These are phyloP conservation scores for Herpotrichia juniperi DNA, from an alignment of 2,329 filamentous ascomycete species.

Conservation along the genomic window DNA sequence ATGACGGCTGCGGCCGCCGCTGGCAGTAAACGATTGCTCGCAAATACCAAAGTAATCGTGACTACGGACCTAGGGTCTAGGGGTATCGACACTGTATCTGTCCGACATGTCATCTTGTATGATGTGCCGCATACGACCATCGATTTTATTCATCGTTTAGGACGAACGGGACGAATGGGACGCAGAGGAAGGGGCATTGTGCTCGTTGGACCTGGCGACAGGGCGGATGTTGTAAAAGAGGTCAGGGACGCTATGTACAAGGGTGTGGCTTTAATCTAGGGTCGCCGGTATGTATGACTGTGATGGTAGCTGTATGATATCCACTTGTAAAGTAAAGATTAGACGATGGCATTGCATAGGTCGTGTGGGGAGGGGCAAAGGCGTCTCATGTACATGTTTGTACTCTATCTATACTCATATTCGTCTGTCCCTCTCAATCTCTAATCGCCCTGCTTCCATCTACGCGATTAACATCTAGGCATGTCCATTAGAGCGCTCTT, in stretches of 20 bases:
- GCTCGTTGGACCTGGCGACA: constrained; percentile 85
- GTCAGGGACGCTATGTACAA: constrained; percentile 76
- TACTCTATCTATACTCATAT: too few relatives aligned
- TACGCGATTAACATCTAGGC: too few relatives aligned
- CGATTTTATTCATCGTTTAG: constrained; percentile 96
- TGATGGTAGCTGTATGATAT: constrained; percentile 8
- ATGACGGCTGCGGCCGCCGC: constrained; percentile 5
- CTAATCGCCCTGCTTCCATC: too few relatives aligned
- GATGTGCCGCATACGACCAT: constrained; percentile 98
- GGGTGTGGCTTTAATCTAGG: constrained; percentile 56
- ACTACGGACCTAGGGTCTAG: constrained; percentile 91
- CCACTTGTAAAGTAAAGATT: not conserved
- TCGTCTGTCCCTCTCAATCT: too few relatives aligned
- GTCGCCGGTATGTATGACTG: not conserved
- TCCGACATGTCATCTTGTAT: constrained; percentile 90
- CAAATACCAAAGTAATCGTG: constrained; percentile 88
- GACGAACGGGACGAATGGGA: constrained; percentile 90
- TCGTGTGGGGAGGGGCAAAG: too few relatives aligned
- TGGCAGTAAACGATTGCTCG: constrained; percentile 56
- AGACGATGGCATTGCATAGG: not conserved
- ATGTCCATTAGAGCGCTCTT: too few relatives aligned
- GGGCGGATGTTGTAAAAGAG: constrained; percentile 88
- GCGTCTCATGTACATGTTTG: too few relatives aligned
- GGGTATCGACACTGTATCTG: constrained; percentile 91
- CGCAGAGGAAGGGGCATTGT: constrained; percentile 88